phyloP scores from a whole-genome alignment of 2,329 filamentous ascomycete genomes.

The Rhinocladiella similis region DNA sequence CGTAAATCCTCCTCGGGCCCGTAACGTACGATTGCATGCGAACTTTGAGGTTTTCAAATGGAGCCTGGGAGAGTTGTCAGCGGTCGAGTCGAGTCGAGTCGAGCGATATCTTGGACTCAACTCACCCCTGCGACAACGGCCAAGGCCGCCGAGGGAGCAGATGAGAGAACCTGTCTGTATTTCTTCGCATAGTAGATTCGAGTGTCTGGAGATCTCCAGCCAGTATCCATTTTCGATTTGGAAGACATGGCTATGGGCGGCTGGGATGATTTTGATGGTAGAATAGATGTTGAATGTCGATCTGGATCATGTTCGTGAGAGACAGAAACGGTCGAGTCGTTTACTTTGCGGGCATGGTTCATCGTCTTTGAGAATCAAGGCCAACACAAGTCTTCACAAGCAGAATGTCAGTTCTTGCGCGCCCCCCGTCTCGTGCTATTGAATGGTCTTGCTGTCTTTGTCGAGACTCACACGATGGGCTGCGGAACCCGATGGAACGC shows the following conservation, averaged over 20 bases:
- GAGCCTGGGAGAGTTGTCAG: slow-evolving; percentile 38
- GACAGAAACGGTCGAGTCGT: slow-evolving; percentile 18
- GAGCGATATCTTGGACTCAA: slow-evolving; percentile 16
- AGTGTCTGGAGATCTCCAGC: slow-evolving; percentile 33
- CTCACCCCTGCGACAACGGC: slow-evolving; percentile 48
- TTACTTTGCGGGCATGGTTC: slow-evolving; percentile 28
- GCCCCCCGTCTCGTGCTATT: background rate
- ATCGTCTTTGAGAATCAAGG: slow-evolving; percentile 20
- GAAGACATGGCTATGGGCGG: slow-evolving; percentile 23
- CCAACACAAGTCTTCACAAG: background rate
- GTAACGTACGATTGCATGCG: slow-evolving; percentile 49
- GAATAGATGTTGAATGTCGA: slow-evolving; percentile 36
- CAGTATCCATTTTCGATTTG: slow-evolving; percentile 17
- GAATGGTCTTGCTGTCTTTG: slow-evolving; percentile 5
- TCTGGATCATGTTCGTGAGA: slow-evolving; percentile 43
- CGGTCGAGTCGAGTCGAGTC: background rate
- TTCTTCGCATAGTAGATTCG: slow-evolving; percentile 46
- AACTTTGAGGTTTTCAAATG: slow-evolving; percentile 50
- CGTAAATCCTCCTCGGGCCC: background rate
- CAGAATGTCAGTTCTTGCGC: background rate
- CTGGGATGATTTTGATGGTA: slow-evolving; percentile 37
- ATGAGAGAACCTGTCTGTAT: slow-evolving; percentile 49
- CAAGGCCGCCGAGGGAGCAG: slow-evolving; percentile 44
- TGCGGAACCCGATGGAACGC: slow-evolving; percentile 54
- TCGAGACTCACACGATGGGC: slow-evolving; percentile 33